A percentile compares a stretch with the other conserved stretches of the same genome.
Conservation (phyloP, 1,284 basidiomycete genomes). For the Cutaneotrichosporon sp. region DNA sequence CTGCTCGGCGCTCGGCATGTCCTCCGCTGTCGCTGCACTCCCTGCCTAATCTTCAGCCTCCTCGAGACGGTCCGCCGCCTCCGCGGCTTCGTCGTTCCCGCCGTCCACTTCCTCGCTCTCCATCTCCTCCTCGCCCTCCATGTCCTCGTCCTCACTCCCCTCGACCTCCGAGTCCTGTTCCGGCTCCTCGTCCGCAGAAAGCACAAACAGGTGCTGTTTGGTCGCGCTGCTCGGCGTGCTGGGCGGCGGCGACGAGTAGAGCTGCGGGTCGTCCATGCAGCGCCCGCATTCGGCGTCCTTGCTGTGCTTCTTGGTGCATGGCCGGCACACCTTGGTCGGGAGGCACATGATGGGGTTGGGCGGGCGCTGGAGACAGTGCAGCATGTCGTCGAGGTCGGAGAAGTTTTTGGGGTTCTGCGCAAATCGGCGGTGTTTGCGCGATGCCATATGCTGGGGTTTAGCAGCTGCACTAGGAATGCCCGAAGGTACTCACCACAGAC, state of each 20-base stretch:
- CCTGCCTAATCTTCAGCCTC: background rate
- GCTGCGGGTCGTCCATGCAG: conserved; percentile 18
- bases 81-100: conserved; percentile 3
- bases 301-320: conserved; percentile 19
- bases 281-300: conserved; percentile 19
- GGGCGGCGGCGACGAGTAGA: conserved; percentile 10
- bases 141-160: background rate
- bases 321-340: conserved; percentile 20
- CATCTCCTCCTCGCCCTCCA: background rate
- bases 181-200: background rate
- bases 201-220: background rate
- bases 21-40: background rate
- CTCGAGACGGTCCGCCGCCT: background rate
- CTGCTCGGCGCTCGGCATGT: background rate
- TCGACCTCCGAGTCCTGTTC: background rate
- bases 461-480: background rate
- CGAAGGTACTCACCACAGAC: conserved; percentile 58
- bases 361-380: conserved; percentile 66
- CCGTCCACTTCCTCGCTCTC: background rate
- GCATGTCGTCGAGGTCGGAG: conserved; percentile 69
- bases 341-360: conserved; percentile 46
- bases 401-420: conserved; percentile 78
- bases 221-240: conserved; percentile 8
- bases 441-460: conserved; percentile 63
- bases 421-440: conserved; percentile 78